These are phyloP conservation scores for Coemansia sp. DNA, from an alignment of 192 early-diverging fungal species.

Conservation along the genomic window DNA sequence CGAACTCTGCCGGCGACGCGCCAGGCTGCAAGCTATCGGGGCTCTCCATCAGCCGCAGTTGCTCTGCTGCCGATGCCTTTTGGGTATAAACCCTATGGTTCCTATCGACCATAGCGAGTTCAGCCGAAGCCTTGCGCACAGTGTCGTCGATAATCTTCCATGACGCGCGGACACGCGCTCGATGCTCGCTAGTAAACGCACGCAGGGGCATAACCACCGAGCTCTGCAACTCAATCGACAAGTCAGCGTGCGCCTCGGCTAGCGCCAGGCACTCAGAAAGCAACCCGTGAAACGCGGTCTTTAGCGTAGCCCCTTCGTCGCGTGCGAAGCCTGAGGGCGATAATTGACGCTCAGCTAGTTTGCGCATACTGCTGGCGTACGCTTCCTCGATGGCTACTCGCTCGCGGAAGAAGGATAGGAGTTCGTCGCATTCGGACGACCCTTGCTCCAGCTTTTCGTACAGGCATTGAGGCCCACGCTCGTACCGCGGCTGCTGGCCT, in stretches of 20 bases:
- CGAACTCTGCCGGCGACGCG: constrained; percentile 25
- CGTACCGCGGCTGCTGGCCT: constrained; percentile 54
- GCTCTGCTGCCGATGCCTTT: constrained; percentile 48
- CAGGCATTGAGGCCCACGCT: constrained; percentile 46
- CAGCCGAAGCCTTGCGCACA: constrained; percentile 37
- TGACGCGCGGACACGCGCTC: constrained; percentile 47
- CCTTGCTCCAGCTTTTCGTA: constrained; percentile 57
- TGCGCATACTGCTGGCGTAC: constrained; percentile 46
- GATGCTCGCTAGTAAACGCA: constrained; percentile 49
- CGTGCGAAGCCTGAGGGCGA: constrained; percentile 42
- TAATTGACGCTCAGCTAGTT: constrained; percentile 37
- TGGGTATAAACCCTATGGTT: constrained; percentile 54
- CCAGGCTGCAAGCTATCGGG: constrained; percentile 19
- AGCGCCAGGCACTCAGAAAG: constrained; percentile 43
- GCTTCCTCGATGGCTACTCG: constrained; percentile 50
- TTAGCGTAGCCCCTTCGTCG: constrained; percentile 58
- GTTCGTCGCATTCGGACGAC: constrained; percentile 47
- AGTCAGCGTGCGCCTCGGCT: constrained; percentile 37
- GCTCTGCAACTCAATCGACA: constrained; percentile 52
- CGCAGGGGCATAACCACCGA: constrained; percentile 49
- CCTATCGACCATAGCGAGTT: constrained; percentile 49
- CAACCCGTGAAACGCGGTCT: constrained; percentile 53
- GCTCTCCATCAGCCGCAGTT: constrained; percentile 37
- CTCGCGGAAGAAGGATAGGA: constrained; percentile 49
- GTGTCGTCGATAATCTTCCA: constrained; percentile 55